A percentile compares a stretch with the other conserved stretches of the same genome.
Conservation (phyloP, 2,329 filamentous ascomycete genomes). For the Pyrenochaeta sp. region DNA sequence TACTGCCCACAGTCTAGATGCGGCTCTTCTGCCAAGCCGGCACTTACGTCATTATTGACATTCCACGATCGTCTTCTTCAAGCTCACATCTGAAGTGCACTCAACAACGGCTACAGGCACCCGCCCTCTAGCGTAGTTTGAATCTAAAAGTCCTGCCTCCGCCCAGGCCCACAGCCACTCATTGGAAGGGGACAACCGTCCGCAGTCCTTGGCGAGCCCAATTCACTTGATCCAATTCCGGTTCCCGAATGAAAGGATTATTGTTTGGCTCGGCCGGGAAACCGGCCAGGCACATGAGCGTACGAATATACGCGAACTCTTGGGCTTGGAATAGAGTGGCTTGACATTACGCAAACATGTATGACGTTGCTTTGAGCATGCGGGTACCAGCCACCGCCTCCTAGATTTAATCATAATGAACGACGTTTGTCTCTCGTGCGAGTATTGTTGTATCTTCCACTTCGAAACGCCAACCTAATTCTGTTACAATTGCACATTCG, state of each 20-base stretch:
- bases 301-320: background rate
- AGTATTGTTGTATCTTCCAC: too few species aligned
- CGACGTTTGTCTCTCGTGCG: background rate
- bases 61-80: conserved; percentile 15
- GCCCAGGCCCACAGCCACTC: too few species aligned
- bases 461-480: too few species aligned
- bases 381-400: background rate
- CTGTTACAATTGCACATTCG: background rate
- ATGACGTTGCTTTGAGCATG: conserved; percentile 12
- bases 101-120: conserved; percentile 1
- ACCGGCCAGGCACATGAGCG: conserved; percentile 14
- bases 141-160: too few species aligned
- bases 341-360: conserved; percentile 1
- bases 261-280: conserved; percentile 13
- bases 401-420: background rate
- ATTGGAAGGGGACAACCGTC: too few species aligned
- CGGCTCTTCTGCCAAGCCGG: conserved; percentile 14
- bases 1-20: too few species aligned
- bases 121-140: too few species aligned
- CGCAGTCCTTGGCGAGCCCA: too few species aligned
- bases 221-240: too few species aligned
- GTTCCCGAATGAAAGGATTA: too few species aligned
- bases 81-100: background rate
- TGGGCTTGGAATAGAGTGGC: conserved; percentile 6
- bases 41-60: conserved; percentile 21